These are phyloP conservation scores for Penicillium olsonii DNA, from an alignment of 2,329 filamentous ascomycete genomes.

Conservation along the genomic window DNA sequence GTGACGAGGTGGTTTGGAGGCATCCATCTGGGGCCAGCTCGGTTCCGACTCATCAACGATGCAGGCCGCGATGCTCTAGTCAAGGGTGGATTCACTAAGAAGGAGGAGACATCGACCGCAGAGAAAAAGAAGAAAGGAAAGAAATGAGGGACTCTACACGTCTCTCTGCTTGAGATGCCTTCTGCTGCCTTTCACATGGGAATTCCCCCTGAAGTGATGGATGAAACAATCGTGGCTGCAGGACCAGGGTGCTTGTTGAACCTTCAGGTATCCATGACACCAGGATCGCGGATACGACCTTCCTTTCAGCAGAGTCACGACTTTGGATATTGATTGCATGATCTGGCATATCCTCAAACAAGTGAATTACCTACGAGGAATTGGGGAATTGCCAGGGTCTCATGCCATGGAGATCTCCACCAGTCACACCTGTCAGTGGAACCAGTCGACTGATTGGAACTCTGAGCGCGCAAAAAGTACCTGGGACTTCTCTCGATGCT, in stretches of 20 bases:
- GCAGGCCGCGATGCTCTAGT: conserved; percentile 83
- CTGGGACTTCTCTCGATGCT: not conserved
- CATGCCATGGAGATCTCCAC: not conserved
- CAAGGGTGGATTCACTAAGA: conserved; percentile 68
- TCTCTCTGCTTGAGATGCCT: not conserved
- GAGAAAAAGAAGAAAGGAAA: conserved; percentile 61
- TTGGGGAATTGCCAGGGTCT: not conserved
- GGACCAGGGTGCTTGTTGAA: conserved; percentile 7
- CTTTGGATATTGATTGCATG: not conserved
- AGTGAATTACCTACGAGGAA: no score
- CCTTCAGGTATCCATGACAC: conserved; percentile 5
- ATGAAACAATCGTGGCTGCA: not conserved
- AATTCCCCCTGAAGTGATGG: not conserved
- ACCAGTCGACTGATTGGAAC: not conserved
- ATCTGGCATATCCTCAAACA: not conserved
- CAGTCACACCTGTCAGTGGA: not conserved
- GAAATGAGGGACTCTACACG: conserved; percentile 28
- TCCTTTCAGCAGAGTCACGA: not conserved
- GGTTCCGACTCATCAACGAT: conserved; percentile 87
- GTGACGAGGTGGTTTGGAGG: conserved; percentile 96
- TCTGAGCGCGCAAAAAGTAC: not conserved
- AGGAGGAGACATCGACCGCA: conserved; percentile 37
- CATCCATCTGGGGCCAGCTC: conserved; percentile 79
- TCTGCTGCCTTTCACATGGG: not conserved
- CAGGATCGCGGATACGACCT: not conserved